phyloP scores from a whole-genome alignment of 2,329 filamentous ascomycete species.

The Macrophomina tecta region DNA sequence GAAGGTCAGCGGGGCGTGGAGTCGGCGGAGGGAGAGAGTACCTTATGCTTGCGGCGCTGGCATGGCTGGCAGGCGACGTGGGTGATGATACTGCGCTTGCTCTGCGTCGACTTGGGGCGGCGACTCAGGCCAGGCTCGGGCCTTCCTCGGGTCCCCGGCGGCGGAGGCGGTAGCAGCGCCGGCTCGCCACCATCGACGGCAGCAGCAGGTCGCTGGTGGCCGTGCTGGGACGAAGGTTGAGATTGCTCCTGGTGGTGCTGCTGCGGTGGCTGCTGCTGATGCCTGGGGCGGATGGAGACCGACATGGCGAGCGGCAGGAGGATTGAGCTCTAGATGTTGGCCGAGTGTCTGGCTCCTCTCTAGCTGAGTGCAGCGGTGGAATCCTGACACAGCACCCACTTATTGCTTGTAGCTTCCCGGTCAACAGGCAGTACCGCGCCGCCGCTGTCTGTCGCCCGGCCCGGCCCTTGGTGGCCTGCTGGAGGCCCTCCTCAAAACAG shows the following conservation, averaged over 20 bases:
- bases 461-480: no score
- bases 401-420: no score
- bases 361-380: no score
- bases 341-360: no score
- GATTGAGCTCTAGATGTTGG: no score
- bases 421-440: no score
- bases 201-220: no score
- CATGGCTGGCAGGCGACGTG: constrained; percentile 28
- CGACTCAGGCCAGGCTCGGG: background rate
- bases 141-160: background rate
- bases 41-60: constrained; percentile 28
- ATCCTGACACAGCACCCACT: no score
- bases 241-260: no score
- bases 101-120: background rate
- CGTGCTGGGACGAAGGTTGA: no score
- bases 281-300: background rate
- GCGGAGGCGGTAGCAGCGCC: background rate
- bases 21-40: constrained; percentile 29
- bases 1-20: background rate
- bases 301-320: background rate
- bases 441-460: no score
- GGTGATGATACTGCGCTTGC: constrained; percentile 13
- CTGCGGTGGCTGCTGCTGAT: background rate
- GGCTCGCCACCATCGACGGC: background rate
- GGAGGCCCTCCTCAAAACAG: no score